These are phyloP conservation scores for Helianthus tuberosus DNA, from an alignment of 129 eudicot species.

Conservation along the genomic window DNA sequence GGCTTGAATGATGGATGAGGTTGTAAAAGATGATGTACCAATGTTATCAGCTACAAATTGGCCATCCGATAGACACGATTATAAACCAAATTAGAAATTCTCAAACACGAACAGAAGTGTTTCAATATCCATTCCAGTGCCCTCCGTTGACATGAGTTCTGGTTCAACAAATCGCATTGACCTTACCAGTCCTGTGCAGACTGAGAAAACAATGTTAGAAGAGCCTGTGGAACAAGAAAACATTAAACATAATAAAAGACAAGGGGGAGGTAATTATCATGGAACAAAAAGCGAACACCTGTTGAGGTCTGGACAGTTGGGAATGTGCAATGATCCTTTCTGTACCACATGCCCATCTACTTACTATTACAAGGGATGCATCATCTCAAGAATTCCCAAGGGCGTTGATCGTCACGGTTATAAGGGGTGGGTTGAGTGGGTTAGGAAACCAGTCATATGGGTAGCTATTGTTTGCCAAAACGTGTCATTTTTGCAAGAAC, in stretches of 20 bases:
- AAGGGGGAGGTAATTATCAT: conserved; percentile 23
- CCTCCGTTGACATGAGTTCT: conserved; percentile 37
- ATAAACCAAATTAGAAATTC: conserved; percentile 32
- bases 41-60: too few species aligned
- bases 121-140: conserved; percentile 60
- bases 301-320: conserved; percentile 67
- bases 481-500: not conserved
- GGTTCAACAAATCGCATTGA: conserved; percentile 30
- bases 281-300: conserved; percentile 60
- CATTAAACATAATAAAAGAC: conserved; percentile 16
- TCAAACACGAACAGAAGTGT: conserved; percentile 54
- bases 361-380: conserved; percentile 36
- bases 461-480: not conserved
- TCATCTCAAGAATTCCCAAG: conserved; percentile 28
- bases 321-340: conserved; percentile 83
- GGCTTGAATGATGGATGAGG: conserved; percentile 54
- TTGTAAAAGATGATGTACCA: too few species aligned
- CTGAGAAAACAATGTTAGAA: conserved; percentile 37
- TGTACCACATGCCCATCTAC: conserved; percentile 81
- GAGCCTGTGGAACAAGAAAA: conserved; percentile 32
- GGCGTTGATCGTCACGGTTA: conserved; percentile 35
- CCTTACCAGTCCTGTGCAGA: conserved; percentile 53
- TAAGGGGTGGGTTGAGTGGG: not conserved
- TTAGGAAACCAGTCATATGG: not conserved
- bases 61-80: conserved; percentile 36